Evolutionary conservation across 805 yeast species (phyloP).

Genomic region (Sungouiella blattae): DNA sequence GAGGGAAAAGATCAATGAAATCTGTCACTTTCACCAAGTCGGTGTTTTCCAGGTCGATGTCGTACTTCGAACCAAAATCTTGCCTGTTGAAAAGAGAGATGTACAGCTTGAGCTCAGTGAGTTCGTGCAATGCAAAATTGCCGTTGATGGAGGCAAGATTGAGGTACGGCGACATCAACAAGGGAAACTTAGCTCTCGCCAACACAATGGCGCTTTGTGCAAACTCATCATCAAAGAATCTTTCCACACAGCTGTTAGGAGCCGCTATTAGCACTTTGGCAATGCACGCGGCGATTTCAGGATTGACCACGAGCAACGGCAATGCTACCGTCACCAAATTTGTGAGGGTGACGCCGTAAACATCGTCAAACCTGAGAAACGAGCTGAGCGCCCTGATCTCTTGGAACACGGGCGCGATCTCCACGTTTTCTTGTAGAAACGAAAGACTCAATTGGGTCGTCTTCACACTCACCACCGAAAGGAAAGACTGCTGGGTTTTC

Average conservation of each 20-base stretch:
- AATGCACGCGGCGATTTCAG: conserved; percentile 41
- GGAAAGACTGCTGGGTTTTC: conserved; percentile 18
- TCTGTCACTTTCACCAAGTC: conserved; percentile 51
- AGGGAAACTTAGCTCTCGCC: conserved; percentile 74
- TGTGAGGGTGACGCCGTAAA: conserved; percentile 50
- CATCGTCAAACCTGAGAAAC: conserved; percentile 45
- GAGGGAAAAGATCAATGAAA: conserved; percentile 50
- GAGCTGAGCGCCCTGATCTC: conserved; percentile 40
- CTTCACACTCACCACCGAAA: conserved; percentile 15
- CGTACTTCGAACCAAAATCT: conserved; percentile 38
- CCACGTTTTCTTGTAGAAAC: conserved; percentile 3
- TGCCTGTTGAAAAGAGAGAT: conserved; percentile 45
- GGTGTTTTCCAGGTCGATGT: conserved; percentile 49
- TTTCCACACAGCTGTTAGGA: conserved; percentile 42
- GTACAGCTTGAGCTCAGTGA: conserved; percentile 57
- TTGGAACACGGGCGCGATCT: conserved; percentile 38
- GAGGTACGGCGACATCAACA: conserved; percentile 56
- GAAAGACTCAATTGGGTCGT: conserved; percentile 4
- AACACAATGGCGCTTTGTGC: conserved; percentile 46
- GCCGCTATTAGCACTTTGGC: conserved; percentile 39
- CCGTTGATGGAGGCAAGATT: conserved; percentile 61
- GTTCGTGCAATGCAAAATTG: conserved; percentile 61
- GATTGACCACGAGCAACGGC: conserved; percentile 48
- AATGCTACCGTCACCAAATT: conserved; percentile 42
- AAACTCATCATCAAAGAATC: conserved; percentile 44